Evolutionary conservation across 768 basidiomycete species (phyloP), one percentile per base, ranked within the genome.

Genomic region (Lactarius akahatsu): DNA sequence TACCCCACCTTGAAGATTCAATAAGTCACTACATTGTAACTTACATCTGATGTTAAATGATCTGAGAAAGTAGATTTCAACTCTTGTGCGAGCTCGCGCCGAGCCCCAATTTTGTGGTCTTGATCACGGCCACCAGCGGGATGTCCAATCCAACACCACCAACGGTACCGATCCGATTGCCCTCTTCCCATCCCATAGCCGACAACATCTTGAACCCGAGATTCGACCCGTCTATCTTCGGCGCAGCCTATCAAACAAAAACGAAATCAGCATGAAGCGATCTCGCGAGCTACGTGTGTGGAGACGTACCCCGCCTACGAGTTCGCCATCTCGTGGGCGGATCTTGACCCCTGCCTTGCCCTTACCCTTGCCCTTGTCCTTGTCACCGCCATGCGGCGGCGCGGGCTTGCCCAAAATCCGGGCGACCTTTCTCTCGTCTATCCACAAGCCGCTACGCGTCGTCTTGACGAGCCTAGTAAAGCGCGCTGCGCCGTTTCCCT

Each of bases 101-200:
- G 63, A 97, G 77, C 0, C 94, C 94, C 15, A 89, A 79, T 77
- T 92, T 96, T 20, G 92, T 88, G 66, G 84, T 85, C 78, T 96
- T 97, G 75, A 96, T 89, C 59, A 94, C 84, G 15, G 92, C 94
- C 0, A 86, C 86, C 62, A 97, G 78, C 40, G 94, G 94, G 6
- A 77, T 85, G 30, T 89, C 87, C 62, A 96, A 76, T 38, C 65
- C 26, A 15, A 11, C 50, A 0, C 92, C 92, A 0, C 83, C 80
- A 1, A 75, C 77, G 2, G 77, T 70, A 5, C 94, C 94, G 71
- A 96, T 94, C 15, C 83, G 79, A 50, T 86, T 82, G 0, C 94
- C 94, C 71, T 94, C 91, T 3, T 84, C 75, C 94, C 94, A 96
- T 50, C 96, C 96, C 96, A 98, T 97, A 67, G 83, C 80, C 18